These are phyloP conservation scores for Calocybe gangraenosa DNA, from an alignment of 768 basidiomycete species.

Conservation along the genomic window DNA sequence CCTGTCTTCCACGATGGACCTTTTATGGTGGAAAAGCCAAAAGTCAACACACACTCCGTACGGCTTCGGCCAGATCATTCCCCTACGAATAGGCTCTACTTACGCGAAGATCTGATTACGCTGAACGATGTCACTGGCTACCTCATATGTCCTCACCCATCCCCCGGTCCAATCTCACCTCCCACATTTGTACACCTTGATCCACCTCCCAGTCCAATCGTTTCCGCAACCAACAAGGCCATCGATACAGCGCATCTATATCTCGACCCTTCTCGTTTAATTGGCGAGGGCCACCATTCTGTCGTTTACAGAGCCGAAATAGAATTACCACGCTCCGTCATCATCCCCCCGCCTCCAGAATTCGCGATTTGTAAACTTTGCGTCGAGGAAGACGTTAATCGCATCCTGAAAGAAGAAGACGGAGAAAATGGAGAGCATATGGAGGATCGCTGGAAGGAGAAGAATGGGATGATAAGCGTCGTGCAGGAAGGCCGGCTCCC, in stretches of 20 bases:
- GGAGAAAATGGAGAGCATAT: constrained; percentile 19
- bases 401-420: constrained; percentile 23
- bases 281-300: constrained; percentile 52
- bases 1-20: no score
- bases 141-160: no score
- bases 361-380: constrained; percentile 35
- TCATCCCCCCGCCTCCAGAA: constrained; percentile 3
- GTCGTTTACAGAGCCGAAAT: constrained; percentile 45
- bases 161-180: no score
- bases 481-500: constrained; percentile 2
- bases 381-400: constrained; percentile 24
- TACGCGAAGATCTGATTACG: no score
- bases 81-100: no score
- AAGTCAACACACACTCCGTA: no score
- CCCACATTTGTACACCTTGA: no score
- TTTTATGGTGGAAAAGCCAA: no score
- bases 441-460: constrained; percentile 13
- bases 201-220: no score
- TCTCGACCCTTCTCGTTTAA: constrained; percentile 29
- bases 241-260: constrained; percentile 45
- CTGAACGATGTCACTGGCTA: no score
- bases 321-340: constrained; percentile 16
- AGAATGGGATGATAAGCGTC: constrained; percentile 5
- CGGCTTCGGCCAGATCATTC: no score
- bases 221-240: no score